These are phyloP conservation scores for Penicillium aurantiogriseum DNA, from an alignment of 2,329 filamentous ascomycete species.

Conservation along the genomic window DNA sequence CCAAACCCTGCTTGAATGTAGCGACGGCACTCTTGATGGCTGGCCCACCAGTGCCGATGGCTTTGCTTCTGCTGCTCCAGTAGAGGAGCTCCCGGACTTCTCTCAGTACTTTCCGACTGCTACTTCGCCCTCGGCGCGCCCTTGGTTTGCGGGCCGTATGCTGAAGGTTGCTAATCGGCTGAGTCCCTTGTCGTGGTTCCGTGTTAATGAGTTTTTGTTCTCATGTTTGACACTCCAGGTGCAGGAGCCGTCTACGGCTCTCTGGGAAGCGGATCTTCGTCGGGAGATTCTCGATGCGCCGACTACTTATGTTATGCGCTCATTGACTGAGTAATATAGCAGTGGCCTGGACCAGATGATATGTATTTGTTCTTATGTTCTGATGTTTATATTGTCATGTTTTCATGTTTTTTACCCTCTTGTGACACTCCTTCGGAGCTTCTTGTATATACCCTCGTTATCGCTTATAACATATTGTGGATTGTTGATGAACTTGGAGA, in stretches of 20 bases:
- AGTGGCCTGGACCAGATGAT: not conserved
- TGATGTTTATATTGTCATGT: not conserved
- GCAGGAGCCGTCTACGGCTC: conserved; percentile 19
- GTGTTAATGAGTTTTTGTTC: conserved; percentile 38
- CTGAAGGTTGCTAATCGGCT: conserved; percentile 42
- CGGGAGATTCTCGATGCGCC: conserved; percentile 39
- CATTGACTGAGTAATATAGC: conserved; percentile 14
- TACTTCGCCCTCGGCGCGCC: conserved; percentile 31
- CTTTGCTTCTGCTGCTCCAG: not conserved
- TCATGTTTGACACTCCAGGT: conserved; percentile 36
- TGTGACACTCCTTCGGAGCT: not conserved
- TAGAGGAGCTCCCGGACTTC: conserved; percentile 23
- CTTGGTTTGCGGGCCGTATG: conserved; percentile 43
- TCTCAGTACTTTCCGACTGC: conserved; percentile 28
- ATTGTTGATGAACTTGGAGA: not conserved
- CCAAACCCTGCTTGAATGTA: conserved; percentile 40
- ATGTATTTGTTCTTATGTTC: not conserved
- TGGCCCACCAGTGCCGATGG: not conserved
- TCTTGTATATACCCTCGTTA: not conserved
- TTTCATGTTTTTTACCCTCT: not conserved
- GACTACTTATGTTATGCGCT: conserved; percentile 35
- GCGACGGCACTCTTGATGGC: conserved; percentile 24
- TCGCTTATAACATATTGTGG: not conserved
- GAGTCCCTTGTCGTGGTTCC: conserved; percentile 34
- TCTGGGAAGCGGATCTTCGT: conserved; percentile 36